phyloP scores from a whole-genome alignment of 345 rosid species.

The Lepidium africanum region DNA sequence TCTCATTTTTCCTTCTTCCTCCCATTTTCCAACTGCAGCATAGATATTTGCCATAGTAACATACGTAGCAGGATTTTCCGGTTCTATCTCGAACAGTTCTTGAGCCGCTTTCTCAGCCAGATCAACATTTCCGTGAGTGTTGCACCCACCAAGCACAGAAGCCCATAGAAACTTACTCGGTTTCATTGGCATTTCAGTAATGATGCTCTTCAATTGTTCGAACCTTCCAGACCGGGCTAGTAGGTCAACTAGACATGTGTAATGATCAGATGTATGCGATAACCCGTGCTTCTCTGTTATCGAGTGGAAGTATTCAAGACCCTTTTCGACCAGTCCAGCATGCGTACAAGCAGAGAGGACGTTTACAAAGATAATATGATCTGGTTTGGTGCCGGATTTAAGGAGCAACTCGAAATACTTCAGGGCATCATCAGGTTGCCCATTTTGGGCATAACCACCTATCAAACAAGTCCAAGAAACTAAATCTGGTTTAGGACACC shows the following conservation, averaged over 20 bases:
- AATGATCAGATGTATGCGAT: slow-evolving; percentile 67
- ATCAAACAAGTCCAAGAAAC: slow-evolving; percentile 85
- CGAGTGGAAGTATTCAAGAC: slow-evolving; percentile 58
- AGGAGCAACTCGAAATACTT: slow-evolving; percentile 56
- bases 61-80: slow-evolving; percentile 81
- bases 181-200: slow-evolving; percentile 59
- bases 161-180: slow-evolving; percentile 89
- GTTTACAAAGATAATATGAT: slow-evolving; percentile 69
- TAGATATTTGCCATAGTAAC: slow-evolving; percentile 87
- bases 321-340: slow-evolving; percentile 76
- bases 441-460: slow-evolving; percentile 77
- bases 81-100: slow-evolving; percentile 73
- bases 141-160: slow-evolving; percentile 79
- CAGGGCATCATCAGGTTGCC: slow-evolving; percentile 54
- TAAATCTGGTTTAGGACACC: slow-evolving; percentile 47
- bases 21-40: slow-evolving; percentile 67
- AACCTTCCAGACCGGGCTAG: slow-evolving; percentile 70
- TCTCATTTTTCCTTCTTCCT: slow-evolving; percentile 58
- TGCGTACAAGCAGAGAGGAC: slow-evolving; percentile 84
- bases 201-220: slow-evolving; percentile 44
- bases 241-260: slow-evolving; percentile 75
- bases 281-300: slow-evolving; percentile 52
- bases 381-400: slow-evolving; percentile 61
- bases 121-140: slow-evolving; percentile 65
- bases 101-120: slow-evolving; percentile 67